Percentiles rank a stretch among this genome's conserved stretches.
Conservation (phyloP, 495 filamentous ascomycete genomes). For the Polyplosphaeria fusca region DNA sequence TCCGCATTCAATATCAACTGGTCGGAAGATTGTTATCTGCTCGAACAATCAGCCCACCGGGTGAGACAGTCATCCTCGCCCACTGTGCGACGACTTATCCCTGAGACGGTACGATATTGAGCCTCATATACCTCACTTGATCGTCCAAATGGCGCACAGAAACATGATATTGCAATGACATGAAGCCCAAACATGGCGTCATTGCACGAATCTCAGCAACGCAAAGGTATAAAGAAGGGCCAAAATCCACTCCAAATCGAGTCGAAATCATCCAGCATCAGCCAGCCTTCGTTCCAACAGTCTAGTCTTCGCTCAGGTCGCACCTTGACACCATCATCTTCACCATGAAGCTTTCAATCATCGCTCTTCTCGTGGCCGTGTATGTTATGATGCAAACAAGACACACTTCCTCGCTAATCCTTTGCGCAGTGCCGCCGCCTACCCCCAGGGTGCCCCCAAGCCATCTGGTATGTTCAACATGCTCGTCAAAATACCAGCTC, state of each 20-base stretch:
- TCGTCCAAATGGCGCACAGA: background rate
- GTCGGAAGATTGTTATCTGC: background rate
- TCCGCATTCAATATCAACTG: background rate
- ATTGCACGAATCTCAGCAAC: background rate
- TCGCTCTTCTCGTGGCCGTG: background rate
- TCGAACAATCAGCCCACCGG: background rate
- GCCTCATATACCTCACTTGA: background rate
- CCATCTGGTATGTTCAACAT: background rate
- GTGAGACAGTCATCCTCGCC: background rate
- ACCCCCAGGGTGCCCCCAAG: too few species aligned
- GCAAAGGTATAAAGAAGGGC: background rate
- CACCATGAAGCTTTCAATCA: background rate
- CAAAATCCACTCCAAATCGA: background rate
- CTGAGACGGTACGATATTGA: background rate
- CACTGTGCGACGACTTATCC: background rate
- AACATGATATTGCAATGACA: background rate
- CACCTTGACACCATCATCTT: background rate
- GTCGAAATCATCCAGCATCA: too few species aligned
- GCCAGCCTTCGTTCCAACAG: background rate
- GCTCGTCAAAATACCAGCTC: background rate
- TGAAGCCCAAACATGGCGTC: background rate
- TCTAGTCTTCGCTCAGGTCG: background rate
- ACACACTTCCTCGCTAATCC: too few species aligned
- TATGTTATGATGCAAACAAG: too few species aligned
- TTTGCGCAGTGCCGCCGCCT: too few species aligned